These are phyloP conservation scores for Oryza officinalis DNA, from an alignment of 176 grass and related monocot genomes.

Conservation along the genomic window DNA sequence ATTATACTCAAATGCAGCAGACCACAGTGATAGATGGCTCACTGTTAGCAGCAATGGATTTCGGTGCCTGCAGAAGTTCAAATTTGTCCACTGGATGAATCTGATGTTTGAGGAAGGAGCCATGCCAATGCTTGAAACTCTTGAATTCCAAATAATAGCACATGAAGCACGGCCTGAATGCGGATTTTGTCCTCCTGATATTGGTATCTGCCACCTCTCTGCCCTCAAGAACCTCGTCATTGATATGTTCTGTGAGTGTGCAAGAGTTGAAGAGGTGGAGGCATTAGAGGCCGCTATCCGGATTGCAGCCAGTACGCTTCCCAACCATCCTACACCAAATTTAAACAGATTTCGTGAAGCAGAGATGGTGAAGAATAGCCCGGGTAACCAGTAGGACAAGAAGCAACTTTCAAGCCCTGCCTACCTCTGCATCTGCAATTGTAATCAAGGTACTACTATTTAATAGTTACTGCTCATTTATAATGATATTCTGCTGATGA, in stretches of 20 bases:
- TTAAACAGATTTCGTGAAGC: constrained; percentile 29
- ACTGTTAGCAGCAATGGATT: background rate
- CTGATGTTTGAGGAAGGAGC: constrained; percentile 37
- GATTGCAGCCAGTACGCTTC: constrained; percentile 10
- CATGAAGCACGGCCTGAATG: background rate
- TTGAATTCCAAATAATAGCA: constrained; percentile 34
- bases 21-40: constrained; percentile 7
- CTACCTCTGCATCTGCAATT: background rate
- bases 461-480: background rate
- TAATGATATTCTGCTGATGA: background rate
- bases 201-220: constrained; percentile 30
- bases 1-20: constrained; percentile 14
- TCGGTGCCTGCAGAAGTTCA: constrained; percentile 28
- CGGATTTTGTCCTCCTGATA: background rate
- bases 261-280: constrained; percentile 30
- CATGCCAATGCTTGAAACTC: constrained; percentile 34
- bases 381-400: background rate
- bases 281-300: constrained; percentile 32
- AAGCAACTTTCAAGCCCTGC: background rate
- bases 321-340: constrained; percentile 4
- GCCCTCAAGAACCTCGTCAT: constrained; percentile 17
- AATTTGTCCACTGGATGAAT: constrained; percentile 16
- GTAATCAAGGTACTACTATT: background rate
- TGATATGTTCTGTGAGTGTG: constrained; percentile 24
- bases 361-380: constrained; percentile 11